Conservation (phyloP, 2,329 filamentous ascomycete species). For the Ceratocystis cacaofunesta region DNA sequence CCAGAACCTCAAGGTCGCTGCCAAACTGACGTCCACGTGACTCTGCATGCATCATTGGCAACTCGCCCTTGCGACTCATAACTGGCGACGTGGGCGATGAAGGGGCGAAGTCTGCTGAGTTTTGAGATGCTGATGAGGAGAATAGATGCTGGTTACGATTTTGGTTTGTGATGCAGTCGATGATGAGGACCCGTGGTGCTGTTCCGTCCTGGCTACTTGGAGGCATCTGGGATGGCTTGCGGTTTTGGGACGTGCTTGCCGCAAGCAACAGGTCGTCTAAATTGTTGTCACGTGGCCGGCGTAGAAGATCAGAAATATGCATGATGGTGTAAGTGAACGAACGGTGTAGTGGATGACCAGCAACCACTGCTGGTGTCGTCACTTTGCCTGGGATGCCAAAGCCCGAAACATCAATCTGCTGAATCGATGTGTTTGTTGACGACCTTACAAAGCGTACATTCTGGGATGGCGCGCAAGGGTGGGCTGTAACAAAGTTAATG, state of each 20-base stretch:
- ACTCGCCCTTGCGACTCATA: constrained; percentile 20
- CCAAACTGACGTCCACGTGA: constrained; percentile 43
- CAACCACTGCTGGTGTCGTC: constrained; percentile 32
- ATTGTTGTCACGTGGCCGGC: constrained; percentile 28
- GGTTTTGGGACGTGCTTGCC: constrained; percentile 22
- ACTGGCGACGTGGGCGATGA: constrained; percentile 20
- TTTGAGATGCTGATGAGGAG: background rate
- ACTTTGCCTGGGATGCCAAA: constrained; percentile 28
- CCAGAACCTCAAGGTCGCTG: constrained; percentile 54
- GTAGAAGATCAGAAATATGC: constrained; percentile 42
- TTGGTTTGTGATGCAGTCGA: constrained; percentile 46
- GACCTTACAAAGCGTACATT: constrained; percentile 44
- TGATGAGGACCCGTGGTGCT: constrained; percentile 37
- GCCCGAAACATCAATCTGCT: constrained; percentile 39
- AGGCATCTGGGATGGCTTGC: constrained; percentile 22
- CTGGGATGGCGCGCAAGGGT: constrained; percentile 46
- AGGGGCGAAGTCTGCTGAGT: constrained; percentile 17
- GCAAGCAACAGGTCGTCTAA: constrained; percentile 33
- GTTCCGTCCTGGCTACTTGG: constrained; percentile 20
- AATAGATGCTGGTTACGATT: constrained; percentile 28
- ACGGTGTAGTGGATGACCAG: constrained; percentile 50
- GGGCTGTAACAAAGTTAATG: constrained; percentile 50
- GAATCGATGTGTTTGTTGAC: constrained; percentile 43
- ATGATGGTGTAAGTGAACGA: constrained; percentile 45
- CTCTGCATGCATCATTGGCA: constrained; percentile 40